These are phyloP conservation scores for Coprinopsis sp. DNA, from an alignment of 768 basidiomycete genomes.

Conservation along the genomic window DNA sequence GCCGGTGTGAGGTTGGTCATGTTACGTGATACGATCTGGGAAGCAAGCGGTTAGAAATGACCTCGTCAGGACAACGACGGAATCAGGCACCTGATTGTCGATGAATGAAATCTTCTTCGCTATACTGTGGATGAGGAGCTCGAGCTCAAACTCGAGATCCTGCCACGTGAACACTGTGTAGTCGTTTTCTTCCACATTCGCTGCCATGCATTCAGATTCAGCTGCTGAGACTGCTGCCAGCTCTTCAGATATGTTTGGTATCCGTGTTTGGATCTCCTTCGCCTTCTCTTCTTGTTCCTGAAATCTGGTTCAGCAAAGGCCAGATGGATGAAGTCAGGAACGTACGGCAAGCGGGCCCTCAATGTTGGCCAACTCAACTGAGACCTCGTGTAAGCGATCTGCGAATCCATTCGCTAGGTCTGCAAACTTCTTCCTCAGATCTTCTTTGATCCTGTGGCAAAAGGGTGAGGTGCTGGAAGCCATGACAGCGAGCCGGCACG, in stretches of 20 bases:
- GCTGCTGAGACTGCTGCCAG: constrained; percentile 53
- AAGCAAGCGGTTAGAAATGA: constrained; percentile 3
- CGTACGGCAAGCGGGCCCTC: constrained; percentile 73
- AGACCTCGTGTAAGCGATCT: constrained; percentile 57
- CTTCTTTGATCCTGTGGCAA: constrained; percentile 73
- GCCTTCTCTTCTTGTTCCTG: constrained; percentile 65
- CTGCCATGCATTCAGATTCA: constrained; percentile 73
- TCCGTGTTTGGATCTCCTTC: constrained; percentile 56
- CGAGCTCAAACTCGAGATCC: constrained; percentile 87
- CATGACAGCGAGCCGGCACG: constrained; percentile 20
- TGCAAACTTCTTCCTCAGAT: constrained; percentile 72
- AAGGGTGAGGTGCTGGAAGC: constrained; percentile 7
- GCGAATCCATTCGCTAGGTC: constrained; percentile 75
- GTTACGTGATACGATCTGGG: constrained; percentile 86
- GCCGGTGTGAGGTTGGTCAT: constrained; percentile 94
- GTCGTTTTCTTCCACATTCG: constrained; percentile 97
- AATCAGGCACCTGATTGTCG: constrained; percentile 77
- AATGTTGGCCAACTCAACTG: constrained; percentile 67
- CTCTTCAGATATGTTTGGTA: constrained; percentile 60
- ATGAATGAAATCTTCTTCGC: constrained; percentile 92
- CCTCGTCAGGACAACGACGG: neutral
- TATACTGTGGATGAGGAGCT: constrained; percentile 74
- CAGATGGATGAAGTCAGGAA: constrained; percentile 17
- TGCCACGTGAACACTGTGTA: constrained; percentile 87
- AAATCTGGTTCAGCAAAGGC: neutral